phyloP scores from a whole-genome alignment of 202 grass and related monocot species.

The Sporobolus alterniflorus region DNA sequence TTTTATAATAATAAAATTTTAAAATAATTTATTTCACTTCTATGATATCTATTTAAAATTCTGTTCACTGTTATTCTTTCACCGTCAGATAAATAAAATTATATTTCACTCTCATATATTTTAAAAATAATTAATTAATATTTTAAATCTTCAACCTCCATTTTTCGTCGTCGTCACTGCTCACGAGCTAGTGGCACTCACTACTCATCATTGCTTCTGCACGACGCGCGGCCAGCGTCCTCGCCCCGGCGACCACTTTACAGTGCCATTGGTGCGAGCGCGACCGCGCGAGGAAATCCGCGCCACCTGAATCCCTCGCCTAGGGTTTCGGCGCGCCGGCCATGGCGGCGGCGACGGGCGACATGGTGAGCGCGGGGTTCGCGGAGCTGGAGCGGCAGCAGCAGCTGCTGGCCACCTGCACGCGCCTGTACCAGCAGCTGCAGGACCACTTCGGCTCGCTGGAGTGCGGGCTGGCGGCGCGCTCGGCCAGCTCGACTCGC shows the following conservation, averaged over 20 bases:
- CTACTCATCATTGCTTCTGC: background rate
- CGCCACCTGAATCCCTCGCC: no score
- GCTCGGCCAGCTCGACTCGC: conserved; percentile 52
- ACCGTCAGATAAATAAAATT: no score
- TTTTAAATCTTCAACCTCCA: no score
- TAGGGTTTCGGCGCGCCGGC: background rate
- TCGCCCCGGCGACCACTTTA: conserved; percentile 25
- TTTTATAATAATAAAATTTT: no score
- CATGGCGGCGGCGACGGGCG: conserved; percentile 39
- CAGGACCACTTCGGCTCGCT: conserved; percentile 82
- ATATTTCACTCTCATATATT: no score
- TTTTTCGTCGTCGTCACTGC: no score
- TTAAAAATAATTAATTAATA: no score
- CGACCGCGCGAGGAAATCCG: background rate
- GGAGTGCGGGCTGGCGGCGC: conserved; percentile 52
- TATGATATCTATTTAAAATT: no score
- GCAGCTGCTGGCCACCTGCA: background rate
- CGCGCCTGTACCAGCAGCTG: conserved; percentile 81
- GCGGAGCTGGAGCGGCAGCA: conserved; percentile 83
- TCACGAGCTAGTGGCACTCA: no score
- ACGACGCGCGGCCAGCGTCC: background rate
- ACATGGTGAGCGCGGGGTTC: conserved; percentile 69
- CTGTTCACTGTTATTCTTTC: no score
- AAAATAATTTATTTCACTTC: no score
- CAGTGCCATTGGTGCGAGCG: no score